A percentile compares a stretch with the other conserved stretches of the same genome.
phyloP scores from a whole-genome alignment of 2,329 filamentous ascomycete genomes.

The Neopestalotiopsis clavispora region DNA sequence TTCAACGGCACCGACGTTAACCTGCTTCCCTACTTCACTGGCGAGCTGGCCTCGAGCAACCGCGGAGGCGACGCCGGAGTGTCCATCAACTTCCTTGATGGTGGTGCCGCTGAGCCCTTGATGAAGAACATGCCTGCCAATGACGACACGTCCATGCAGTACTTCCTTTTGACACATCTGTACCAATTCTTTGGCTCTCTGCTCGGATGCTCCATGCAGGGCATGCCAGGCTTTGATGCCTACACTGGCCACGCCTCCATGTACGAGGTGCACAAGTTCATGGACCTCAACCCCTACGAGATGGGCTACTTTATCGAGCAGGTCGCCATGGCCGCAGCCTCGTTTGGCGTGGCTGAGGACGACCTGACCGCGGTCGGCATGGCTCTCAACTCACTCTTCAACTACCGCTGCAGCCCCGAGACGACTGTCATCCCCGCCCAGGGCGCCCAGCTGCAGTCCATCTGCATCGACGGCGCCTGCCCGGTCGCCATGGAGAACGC shows the following conservation, averaged over 20 bases:
- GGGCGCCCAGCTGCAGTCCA: constrained; percentile 54
- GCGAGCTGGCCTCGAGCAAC: constrained; percentile 59
- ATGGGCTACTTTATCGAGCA: constrained; percentile 65
- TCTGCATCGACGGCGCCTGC: constrained; percentile 59
- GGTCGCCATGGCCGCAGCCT: constrained; percentile 59
- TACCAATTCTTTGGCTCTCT: constrained; percentile 66
- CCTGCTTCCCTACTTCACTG: constrained; percentile 64
- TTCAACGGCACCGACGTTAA: constrained; percentile 58
- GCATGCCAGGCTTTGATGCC: constrained; percentile 51
- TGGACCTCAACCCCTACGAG: constrained; percentile 57
- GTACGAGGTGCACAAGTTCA: constrained; percentile 64
- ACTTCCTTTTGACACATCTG: constrained; percentile 63
- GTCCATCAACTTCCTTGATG: constrained; percentile 65
- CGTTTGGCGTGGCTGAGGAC: constrained; percentile 60
- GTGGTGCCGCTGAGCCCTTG: constrained; percentile 59
- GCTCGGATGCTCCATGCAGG: constrained; percentile 58
- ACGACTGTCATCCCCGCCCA: constrained; percentile 50
- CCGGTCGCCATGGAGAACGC: constrained; percentile 46
- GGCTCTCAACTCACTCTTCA: constrained; percentile 56
- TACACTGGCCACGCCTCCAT: constrained; percentile 52
- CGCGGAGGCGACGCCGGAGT: constrained; percentile 47
- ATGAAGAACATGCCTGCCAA: constrained; percentile 60
- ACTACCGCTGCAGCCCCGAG: constrained; percentile 53
- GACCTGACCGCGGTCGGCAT: constrained; percentile 55
- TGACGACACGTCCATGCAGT: constrained; percentile 56